These are phyloP conservation scores for Aristolochia contorta DNA, from an alignment of 164 flowering plant genomes.

Conservation along the genomic window DNA sequence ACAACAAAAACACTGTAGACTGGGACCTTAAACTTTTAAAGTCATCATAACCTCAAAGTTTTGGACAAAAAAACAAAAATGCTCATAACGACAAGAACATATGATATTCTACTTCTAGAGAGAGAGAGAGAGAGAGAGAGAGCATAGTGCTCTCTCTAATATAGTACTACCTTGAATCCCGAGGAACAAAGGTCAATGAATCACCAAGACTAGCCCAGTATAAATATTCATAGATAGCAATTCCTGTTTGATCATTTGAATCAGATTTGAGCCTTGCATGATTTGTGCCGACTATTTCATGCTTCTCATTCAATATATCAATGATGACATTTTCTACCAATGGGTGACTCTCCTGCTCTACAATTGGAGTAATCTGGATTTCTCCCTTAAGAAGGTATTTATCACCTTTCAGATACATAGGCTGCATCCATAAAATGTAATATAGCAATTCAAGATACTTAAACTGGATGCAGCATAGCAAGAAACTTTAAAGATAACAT, in stretches of 20 bases:
- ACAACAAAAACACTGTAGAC: neutral
- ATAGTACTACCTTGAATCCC: slow-evolving; percentile 53
- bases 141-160: neutral
- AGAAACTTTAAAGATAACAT: neutral
- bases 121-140: neutral
- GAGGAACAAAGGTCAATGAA: slow-evolving; percentile 62
- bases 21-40: no score
- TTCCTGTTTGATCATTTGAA: slow-evolving; percentile 26
- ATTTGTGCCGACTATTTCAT: slow-evolving; percentile 26
- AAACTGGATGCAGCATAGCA: neutral
- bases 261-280: slow-evolving; percentile 31
- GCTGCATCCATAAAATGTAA: slow-evolving; percentile 30
- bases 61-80: neutral
- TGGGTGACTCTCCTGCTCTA: slow-evolving; percentile 21
- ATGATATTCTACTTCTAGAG: neutral
- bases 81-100: neutral
- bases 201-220: slow-evolving; percentile 77
- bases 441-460: neutral
- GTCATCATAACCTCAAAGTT: no score
- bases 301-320: slow-evolving; percentile 38
- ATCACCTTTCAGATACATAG: slow-evolving; percentile 69
- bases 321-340: slow-evolving; percentile 46
- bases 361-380: slow-evolving; percentile 40
- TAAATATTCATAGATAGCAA: slow-evolving; percentile 55
- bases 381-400: slow-evolving; percentile 80